Percentiles rank a stretch among this genome's conserved stretches.
These are phyloP conservation scores for Backusella australiensis DNA, from an alignment of 192 early-diverging fungal genomes.

Conservation along the genomic window DNA sequence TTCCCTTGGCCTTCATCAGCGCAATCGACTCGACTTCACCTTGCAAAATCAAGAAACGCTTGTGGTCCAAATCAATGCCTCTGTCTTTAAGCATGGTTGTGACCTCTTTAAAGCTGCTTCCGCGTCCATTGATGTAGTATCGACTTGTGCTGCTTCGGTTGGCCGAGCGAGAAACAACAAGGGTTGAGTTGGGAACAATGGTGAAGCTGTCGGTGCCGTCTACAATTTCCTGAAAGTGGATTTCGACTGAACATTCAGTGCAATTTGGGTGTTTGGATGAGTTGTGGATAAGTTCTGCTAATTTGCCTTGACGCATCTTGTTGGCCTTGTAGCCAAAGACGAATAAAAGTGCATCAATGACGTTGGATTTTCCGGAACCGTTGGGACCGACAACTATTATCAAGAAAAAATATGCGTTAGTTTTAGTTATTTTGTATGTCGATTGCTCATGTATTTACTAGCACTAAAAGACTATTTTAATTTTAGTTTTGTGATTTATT, in stretches of 20 bases:
- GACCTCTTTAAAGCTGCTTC: constrained; percentile 79
- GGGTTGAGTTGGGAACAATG: constrained; percentile 62
- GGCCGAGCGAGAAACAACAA: constrained; percentile 80
- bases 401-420: constrained; percentile 34
- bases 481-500: neutral
- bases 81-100: constrained; percentile 76
- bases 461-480: constrained; percentile 64
- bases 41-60: constrained; percentile 95
- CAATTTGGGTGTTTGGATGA: constrained; percentile 75
- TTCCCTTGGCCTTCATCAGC: constrained; percentile 95
- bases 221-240: constrained; percentile 91
- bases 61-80: constrained; percentile 96
- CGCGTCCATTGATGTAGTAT: constrained; percentile 68
- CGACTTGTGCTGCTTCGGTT: constrained; percentile 66
- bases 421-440: neutral
- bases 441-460: constrained; percentile 16
- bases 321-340: constrained; percentile 98
- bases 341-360: constrained; percentile 96
- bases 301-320: constrained; percentile 96
- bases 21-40: constrained; percentile 99
- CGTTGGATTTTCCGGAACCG: constrained; percentile 98
- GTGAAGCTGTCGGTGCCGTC: constrained; percentile 67
- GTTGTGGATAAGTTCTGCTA: constrained; percentile 94
- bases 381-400: constrained; percentile 88
- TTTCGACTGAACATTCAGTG: constrained; percentile 80